phyloP scores from a whole-genome alignment of 129 eudicot genomes.

The Ambrosia trifida region DNA sequence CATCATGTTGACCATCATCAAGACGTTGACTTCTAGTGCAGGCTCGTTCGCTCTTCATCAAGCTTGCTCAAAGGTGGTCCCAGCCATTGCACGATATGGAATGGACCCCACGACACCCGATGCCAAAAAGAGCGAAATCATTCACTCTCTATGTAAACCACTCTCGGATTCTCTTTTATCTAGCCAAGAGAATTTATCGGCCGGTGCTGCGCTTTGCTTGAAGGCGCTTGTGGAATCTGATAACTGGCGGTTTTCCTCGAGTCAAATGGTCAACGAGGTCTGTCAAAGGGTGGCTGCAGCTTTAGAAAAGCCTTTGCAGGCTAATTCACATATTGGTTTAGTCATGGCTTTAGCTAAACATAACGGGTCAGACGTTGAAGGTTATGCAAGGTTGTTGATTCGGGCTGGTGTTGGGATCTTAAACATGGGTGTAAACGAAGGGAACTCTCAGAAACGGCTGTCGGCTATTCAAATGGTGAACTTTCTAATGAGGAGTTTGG shows the following conservation, averaged over 20 bases:
- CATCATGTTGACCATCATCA: slow-evolving; percentile 76
- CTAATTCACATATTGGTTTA: slow-evolving; percentile 78
- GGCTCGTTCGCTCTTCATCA: slow-evolving; percentile 94
- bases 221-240: slow-evolving; percentile 85
- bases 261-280: slow-evolving; percentile 77
- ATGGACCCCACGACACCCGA: slow-evolving; percentile 83
- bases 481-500: slow-evolving; percentile 78
- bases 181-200: slow-evolving; percentile 71
- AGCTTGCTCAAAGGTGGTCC: slow-evolving; percentile 95
- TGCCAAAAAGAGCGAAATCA: slow-evolving; percentile 54
- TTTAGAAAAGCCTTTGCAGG: slow-evolving; percentile 60
- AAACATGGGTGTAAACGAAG: slow-evolving; percentile 52
- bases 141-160: slow-evolving; percentile 80
- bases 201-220: slow-evolving; percentile 90
- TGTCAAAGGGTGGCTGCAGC: slow-evolving; percentile 84
- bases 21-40: slow-evolving; percentile 64
- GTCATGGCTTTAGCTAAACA: slow-evolving; percentile 83
- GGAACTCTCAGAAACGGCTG: slow-evolving; percentile 68
- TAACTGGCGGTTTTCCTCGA: slow-evolving; percentile 84
- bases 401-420: slow-evolving; percentile 67
- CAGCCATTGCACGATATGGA: slow-evolving; percentile 81
- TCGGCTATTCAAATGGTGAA: slow-evolving; percentile 89
- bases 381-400: slow-evolving; percentile 70
- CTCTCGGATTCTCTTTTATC: slow-evolving; percentile 80
- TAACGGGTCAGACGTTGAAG: slow-evolving; percentile 66